phyloP scores from a whole-genome alignment of 768 basidiomycete species.

The Phaffia australis region DNA sequence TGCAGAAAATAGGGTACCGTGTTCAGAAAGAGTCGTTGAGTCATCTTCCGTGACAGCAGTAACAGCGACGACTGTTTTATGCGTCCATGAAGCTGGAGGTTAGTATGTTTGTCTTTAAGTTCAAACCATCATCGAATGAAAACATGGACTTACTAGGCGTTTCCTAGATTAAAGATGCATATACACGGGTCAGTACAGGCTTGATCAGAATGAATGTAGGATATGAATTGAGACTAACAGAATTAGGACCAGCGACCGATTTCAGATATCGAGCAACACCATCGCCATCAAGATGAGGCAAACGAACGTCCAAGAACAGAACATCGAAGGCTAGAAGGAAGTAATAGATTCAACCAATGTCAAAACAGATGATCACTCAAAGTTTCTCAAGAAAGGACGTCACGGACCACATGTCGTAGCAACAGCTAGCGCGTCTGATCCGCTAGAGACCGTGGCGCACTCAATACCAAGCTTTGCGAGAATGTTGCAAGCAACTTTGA shows the following conservation, averaged over 20 bases:
- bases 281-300: slow-evolving; percentile 95
- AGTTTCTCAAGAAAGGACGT: neutral
- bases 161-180: slow-evolving; percentile 33
- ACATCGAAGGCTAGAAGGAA: slow-evolving; percentile 69
- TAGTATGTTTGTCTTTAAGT: neutral
- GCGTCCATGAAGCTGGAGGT: neutral
- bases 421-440: slow-evolving; percentile 91
- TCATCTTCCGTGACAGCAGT: slow-evolving; percentile 30
- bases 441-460: slow-evolving; percentile 88
- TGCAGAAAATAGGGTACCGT: slow-evolving; percentile 38
- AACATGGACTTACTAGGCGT: slow-evolving; percentile 52
- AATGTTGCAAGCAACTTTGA: slow-evolving; percentile 91
- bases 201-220: too few species aligned
- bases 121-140: neutral
- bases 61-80: slow-evolving; percentile 35
- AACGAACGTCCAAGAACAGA: slow-evolving; percentile 88
- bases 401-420: slow-evolving; percentile 84
- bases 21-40: slow-evolving; percentile 12
- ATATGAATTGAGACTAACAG: slow-evolving; percentile 29
- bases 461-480: slow-evolving; percentile 89
- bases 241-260: slow-evolving; percentile 90
- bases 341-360: slow-evolving; percentile 9
- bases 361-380: slow-evolving; percentile 28
- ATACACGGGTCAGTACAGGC: too few species aligned
- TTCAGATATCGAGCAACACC: slow-evolving; percentile 94